These are phyloP conservation scores for Ambrosiella beaveri DNA, from an alignment of 2,329 filamentous ascomycete species.

Conservation along the genomic window DNA sequence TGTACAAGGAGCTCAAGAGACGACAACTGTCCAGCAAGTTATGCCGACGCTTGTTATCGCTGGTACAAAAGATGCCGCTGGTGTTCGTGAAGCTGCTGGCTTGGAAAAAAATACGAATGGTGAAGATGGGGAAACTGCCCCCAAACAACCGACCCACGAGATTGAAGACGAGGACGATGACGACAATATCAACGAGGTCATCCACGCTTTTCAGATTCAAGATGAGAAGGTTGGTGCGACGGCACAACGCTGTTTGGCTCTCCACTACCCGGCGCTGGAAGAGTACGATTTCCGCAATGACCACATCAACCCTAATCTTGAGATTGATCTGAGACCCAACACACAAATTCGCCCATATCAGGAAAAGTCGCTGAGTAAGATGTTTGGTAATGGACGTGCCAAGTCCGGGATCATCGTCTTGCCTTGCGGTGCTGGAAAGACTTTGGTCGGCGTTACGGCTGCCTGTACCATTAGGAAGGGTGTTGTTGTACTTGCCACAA, in stretches of 20 bases:
- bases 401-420: conserved; percentile 96
- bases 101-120: conserved; percentile 8
- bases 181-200: conserved; percentile 70
- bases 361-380: conserved; percentile 93
- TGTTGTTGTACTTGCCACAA: conserved; percentile 86
- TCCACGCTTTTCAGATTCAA: conserved; percentile 84
- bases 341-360: conserved; percentile 90
- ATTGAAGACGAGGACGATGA: conserved; percentile 64
- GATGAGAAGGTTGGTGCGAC: conserved; percentile 70
- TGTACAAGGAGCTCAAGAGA: conserved; percentile 53
- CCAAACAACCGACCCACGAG: not conserved
- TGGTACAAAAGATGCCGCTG: conserved; percentile 83
- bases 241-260: conserved; percentile 72
- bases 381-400: conserved; percentile 96
- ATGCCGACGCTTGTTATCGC: conserved; percentile 81
- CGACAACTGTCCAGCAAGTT: conserved; percentile 66
- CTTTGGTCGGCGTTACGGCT: conserved; percentile 91
- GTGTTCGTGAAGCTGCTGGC: conserved; percentile 52
- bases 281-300: conserved; percentile 97
- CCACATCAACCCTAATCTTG: conserved; percentile 69
- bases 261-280: conserved; percentile 76
- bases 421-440: conserved; percentile 93
- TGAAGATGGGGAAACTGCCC: conserved; percentile 4
- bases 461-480: conserved; percentile 97
- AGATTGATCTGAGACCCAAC: conserved; percentile 80